phyloP scores from a whole-genome alignment of 1,139 yeast genomes.

The Candida sp. region DNA sequence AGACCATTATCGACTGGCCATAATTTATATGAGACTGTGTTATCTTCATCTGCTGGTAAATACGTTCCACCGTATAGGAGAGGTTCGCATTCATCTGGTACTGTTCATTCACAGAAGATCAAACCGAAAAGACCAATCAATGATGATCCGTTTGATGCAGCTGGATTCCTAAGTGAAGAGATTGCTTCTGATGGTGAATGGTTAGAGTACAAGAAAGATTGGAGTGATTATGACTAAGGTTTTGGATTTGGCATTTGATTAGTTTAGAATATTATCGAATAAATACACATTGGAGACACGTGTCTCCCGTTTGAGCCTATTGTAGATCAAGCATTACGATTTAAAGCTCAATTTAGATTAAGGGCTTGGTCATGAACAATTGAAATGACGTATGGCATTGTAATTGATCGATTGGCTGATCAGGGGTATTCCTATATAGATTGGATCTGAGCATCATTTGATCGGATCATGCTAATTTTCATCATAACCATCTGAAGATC shows the following conservation, averaged over 20 bases:
- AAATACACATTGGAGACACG: background rate
- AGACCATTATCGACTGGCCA: constrained; percentile 15
- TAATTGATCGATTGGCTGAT: background rate
- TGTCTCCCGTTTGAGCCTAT: background rate
- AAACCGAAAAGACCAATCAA: constrained; percentile 2
- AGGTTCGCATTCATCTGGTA: constrained; percentile 26
- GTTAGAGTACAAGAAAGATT: constrained; percentile 33
- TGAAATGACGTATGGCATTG: background rate
- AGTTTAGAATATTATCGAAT: background rate
- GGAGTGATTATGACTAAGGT: constrained; percentile 30
- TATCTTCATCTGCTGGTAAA: constrained; percentile 40
- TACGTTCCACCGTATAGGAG: constrained; percentile 74
- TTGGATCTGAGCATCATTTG: too few relatives aligned
- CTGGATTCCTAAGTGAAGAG: constrained; percentile 5
- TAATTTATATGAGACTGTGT: constrained; percentile 5
- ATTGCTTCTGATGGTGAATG: constrained; percentile 24
- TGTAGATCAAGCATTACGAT: background rate
- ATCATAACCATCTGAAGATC: too few relatives aligned
- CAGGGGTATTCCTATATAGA: too few relatives aligned
- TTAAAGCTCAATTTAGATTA: background rate
- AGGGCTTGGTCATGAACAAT: background rate
- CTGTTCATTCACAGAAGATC: background rate
- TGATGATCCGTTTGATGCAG: constrained; percentile 1
- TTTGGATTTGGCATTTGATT: background rate
- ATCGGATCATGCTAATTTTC: too few relatives aligned